Evolutionary conservation across 352 stramenopile genomes (phyloP).

Genomic region (Phytopythium litorale): DNA sequence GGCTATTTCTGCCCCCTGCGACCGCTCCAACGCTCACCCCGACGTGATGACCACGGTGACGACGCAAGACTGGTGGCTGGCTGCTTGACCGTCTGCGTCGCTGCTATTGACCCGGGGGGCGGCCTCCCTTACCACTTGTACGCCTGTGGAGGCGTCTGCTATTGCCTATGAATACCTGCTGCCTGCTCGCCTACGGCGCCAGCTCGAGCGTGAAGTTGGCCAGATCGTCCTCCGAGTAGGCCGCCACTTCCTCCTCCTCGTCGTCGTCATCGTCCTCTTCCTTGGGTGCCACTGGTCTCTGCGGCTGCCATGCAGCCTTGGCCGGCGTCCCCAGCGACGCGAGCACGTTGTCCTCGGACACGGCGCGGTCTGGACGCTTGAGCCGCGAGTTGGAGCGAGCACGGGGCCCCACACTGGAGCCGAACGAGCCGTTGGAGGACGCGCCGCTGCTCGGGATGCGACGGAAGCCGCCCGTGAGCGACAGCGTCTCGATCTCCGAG

Average conservation of each 20-base stretch:
- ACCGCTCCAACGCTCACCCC: too few species aligned
- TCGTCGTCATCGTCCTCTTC: constrained; percentile 30
- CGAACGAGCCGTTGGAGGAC: constrained; percentile 10
- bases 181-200: constrained; percentile 6
- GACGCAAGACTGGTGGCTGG: background rate
- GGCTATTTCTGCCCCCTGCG: too few species aligned
- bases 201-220: constrained; percentile 77
- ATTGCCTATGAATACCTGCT: background rate
- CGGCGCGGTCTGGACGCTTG: constrained; percentile 41
- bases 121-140: background rate
- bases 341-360: constrained; percentile 56
- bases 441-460: constrained; percentile 16
- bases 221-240: constrained; percentile 56
- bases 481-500: constrained; percentile 58
- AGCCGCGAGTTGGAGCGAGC: constrained; percentile 8
- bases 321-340: background rate
- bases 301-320: constrained; percentile 9
- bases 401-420: constrained; percentile 14
- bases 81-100: background rate
- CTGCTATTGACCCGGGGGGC: background rate
- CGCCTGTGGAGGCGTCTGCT: background rate
- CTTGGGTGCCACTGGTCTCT: background rate
- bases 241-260: constrained; percentile 31
- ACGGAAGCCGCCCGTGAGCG: constrained; percentile 55
- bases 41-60: background rate